Evolutionary conservation across 306 rosid genomes (phyloP).

Genomic region (Oemleria cerasiformis): DNA sequence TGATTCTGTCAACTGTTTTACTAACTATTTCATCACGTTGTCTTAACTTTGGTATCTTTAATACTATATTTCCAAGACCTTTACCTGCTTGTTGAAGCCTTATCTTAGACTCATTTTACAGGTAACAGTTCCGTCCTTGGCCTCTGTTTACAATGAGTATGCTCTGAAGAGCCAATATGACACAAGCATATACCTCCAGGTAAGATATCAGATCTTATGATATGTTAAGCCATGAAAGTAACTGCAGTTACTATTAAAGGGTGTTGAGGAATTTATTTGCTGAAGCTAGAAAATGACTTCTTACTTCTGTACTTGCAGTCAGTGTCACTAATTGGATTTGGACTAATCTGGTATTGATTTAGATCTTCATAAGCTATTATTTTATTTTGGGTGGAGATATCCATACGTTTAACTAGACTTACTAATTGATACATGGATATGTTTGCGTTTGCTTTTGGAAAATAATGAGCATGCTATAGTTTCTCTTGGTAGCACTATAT

Average conservation of each 20-base stretch:
- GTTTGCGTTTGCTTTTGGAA: not conserved
- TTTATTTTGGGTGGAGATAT: slow-evolving; percentile 1
- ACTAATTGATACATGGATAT: not conserved
- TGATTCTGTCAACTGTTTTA: not conserved
- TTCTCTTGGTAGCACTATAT: not conserved
- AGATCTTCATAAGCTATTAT: not conserved
- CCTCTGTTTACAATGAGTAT: slow-evolving; percentile 96
- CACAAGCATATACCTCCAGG: slow-evolving; percentile 99
- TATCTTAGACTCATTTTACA: slow-evolving; percentile 39
- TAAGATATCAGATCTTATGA: slow-evolving; percentile 20
- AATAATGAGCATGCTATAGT: not conserved
- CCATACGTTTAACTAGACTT: not conserved
- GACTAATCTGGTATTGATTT: not conserved
- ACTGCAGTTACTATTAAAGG: not conserved
- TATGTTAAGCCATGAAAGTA: not conserved
- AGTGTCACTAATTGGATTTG: not conserved
- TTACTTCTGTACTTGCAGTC: not conserved
- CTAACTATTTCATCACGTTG: slow-evolving; percentile 1
- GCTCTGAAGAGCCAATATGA: slow-evolving; percentile 99
- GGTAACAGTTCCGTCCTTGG: slow-evolving; percentile 97
- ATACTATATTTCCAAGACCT: slow-evolving; percentile 4
- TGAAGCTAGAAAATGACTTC: not conserved
- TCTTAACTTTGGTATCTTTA: slow-evolving; percentile 8
- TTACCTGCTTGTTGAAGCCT: slow-evolving; percentile 21
- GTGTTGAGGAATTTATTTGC: not conserved